Evolutionary conservation across 1,139 yeast genomes (phyloP).

Genomic region (Hyphopichia pseudoburtonii): DNA sequence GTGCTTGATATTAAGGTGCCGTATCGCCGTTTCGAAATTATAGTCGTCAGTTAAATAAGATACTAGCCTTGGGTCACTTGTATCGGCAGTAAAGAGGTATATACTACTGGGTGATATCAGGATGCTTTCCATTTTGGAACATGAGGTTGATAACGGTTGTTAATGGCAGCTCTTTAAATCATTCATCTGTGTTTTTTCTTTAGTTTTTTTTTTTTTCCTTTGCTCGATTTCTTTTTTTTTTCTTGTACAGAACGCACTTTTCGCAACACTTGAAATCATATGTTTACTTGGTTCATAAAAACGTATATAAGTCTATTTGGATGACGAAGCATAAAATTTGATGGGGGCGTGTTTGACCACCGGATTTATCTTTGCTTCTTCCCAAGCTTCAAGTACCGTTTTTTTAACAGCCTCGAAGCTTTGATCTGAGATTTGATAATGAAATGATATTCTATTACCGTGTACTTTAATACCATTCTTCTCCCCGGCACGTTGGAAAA

Average conservation of each 20-base stretch:
- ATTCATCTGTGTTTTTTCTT: too few relatives aligned
- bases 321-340: too few relatives aligned
- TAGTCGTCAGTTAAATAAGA: conserved; percentile 30
- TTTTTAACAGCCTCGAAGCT: conserved; percentile 30
- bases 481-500: conserved; percentile 23
- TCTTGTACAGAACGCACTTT: too few relatives aligned
- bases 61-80: conserved; percentile 13
- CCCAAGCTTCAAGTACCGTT: conserved; percentile 28
- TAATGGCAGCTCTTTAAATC: too few relatives aligned
- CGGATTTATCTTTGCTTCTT: conserved; percentile 31
- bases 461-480: conserved; percentile 28
- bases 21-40: conserved; percentile 31
- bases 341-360: conserved; percentile 8
- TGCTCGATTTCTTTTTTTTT: too few relatives aligned
- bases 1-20: conserved; percentile 34
- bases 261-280: too few relatives aligned
- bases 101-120: not conserved
- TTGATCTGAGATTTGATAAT: conserved; percentile 37
- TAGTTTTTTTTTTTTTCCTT: too few relatives aligned
- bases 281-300: too few relatives aligned
- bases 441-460: conserved; percentile 38
- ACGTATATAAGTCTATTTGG: too few relatives aligned
- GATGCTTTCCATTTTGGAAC: too few relatives aligned
- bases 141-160: too few relatives aligned
- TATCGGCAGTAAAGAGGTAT: conserved; percentile 17